phyloP scores from a whole-genome alignment of 192 early-diverging fungal genomes.

The Coemansia sp. region DNA sequence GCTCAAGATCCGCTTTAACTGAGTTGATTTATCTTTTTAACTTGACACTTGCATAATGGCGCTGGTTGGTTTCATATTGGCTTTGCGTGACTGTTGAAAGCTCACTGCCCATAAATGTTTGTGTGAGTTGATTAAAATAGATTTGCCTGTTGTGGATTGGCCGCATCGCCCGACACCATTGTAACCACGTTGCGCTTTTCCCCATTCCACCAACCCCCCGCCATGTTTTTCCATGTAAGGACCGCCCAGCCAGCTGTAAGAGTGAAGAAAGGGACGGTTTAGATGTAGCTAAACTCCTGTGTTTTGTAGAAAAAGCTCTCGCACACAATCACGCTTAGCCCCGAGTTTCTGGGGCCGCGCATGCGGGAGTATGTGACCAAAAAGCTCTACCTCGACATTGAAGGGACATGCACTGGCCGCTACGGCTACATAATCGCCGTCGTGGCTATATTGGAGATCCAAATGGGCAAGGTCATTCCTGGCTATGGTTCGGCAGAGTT shows the following conservation, averaged over 20 bases:
- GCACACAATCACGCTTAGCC: slow-evolving; percentile 93
- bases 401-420: slow-evolving; percentile 90
- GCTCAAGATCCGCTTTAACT: slow-evolving; percentile 40
- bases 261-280: no score
- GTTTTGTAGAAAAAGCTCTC: slow-evolving; percentile 72
- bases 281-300: no score
- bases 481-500: slow-evolving; percentile 89
- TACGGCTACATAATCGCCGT: slow-evolving; percentile 93
- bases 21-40: background rate
- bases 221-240: slow-evolving; percentile 54
- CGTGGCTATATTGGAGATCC: slow-evolving; percentile 72
- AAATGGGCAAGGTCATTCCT: slow-evolving; percentile 79
- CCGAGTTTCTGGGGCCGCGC: slow-evolving; percentile 85
- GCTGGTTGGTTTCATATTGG: no score
- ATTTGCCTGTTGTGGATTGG: background rate
- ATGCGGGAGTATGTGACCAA: slow-evolving; percentile 72
- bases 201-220: background rate
- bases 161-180: background rate
- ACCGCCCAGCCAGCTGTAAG: background rate
- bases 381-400: slow-evolving; percentile 90
- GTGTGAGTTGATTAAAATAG: background rate
- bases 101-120: background rate
- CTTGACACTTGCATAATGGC: background rate
- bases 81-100: background rate
- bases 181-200: background rate